phyloP scores from a whole-genome alignment of 2,329 filamentous ascomycete genomes.

The Alternaria gaisen region DNA sequence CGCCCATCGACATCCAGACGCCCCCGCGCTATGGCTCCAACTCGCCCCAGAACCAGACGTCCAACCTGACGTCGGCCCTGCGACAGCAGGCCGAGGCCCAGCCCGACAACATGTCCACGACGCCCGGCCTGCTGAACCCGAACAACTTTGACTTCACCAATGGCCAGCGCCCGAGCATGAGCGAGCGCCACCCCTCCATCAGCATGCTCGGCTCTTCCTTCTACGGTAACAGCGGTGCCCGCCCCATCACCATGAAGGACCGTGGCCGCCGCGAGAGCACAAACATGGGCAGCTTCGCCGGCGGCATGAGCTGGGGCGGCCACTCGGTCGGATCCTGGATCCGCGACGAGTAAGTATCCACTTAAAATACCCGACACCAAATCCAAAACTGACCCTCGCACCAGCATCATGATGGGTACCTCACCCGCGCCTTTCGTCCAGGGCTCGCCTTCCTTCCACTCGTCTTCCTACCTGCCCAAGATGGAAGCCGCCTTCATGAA shows the following conservation, averaged over 20 bases:
- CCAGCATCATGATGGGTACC: conserved; percentile 93
- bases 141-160: conserved; percentile 43
- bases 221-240: conserved; percentile 63
- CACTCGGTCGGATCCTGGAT: conserved; percentile 97
- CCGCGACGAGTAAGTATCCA: conserved; percentile 86
- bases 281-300: conserved; percentile 69
- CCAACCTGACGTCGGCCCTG: conserved; percentile 69
- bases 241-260: conserved; percentile 68
- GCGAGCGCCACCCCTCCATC: conserved; percentile 64
- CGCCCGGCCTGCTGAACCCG: conserved; percentile 56
- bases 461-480: conserved; percentile 94
- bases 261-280: conserved; percentile 66
- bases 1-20: conserved; percentile 68
- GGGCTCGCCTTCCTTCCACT: conserved; percentile 95
- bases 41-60: conserved; percentile 69
- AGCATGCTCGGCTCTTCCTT: conserved; percentile 58
- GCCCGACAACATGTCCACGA: conserved; percentile 38
- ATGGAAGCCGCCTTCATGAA: conserved; percentile 98
- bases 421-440: conserved; percentile 82
- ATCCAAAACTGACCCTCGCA: conserved; percentile 31
- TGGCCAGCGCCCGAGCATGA: conserved; percentile 40
- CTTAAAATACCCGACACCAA: background rate
- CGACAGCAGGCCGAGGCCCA: conserved; percentile 58
- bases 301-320: conserved; percentile 96
- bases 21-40: conserved; percentile 64